Percentiles rank a stretch among this genome's conserved stretches.
Evolutionary conservation across 257 asterid genomes (phyloP).

Genomic region (Solanum etuberosum): DNA sequence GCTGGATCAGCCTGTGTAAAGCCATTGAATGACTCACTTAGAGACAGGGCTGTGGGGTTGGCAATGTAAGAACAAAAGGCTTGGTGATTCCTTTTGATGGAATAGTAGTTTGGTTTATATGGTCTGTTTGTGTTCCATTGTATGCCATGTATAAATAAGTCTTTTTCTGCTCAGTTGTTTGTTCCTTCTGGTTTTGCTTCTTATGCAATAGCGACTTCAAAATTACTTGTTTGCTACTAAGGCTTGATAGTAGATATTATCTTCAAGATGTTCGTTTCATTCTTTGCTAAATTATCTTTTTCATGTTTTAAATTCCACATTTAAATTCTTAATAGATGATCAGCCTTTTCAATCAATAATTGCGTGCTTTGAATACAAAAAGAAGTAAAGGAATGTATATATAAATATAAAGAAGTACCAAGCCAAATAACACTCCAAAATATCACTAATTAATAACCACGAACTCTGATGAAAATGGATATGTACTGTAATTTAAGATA

Average conservation of each 20-base stretch:
- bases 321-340: not conserved
- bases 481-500: not conserved
- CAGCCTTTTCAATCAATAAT: not conserved
- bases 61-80: not conserved
- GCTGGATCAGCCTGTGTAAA: conserved; percentile 6
- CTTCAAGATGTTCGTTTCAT: not conserved
- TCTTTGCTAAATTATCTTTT: not conserved
- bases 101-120: not conserved
- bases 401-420: not conserved
- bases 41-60: not conserved
- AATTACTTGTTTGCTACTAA: not conserved
- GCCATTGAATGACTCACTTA: not conserved
- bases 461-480: not conserved
- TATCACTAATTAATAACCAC: not conserved
- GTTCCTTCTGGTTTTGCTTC: not conserved
- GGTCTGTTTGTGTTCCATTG: not conserved
- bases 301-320: not conserved
- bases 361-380: not conserved
- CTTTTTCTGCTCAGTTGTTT: not conserved
- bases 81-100: not conserved
- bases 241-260: not conserved
- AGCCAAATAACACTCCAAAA: not conserved
- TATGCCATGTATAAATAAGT: not conserved
- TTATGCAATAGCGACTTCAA: not conserved
- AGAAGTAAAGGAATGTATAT: not conserved